Conservation (phyloP, 1,139 yeast genomes). For the Hyphopichia khmerensis region DNA sequence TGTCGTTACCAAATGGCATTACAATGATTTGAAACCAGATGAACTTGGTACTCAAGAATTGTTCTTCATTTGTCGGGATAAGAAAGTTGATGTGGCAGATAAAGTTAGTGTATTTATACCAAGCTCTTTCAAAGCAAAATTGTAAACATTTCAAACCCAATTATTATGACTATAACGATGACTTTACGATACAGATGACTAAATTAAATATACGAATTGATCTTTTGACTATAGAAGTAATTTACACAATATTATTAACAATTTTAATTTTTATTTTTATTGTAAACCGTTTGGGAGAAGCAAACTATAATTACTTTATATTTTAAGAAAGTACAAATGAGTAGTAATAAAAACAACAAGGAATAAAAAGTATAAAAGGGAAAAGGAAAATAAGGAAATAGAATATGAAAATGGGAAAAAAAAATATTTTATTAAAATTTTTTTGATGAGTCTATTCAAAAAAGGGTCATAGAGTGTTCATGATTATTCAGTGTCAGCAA, state of each 20-base stretch:
- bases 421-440: background rate
- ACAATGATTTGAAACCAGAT: background rate
- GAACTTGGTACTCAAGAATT: slow-evolving; percentile 15
- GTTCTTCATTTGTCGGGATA: slow-evolving; percentile 65
- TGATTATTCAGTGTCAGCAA: background rate
- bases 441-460: background rate
- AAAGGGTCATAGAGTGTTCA: background rate
- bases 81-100: slow-evolving; percentile 42
- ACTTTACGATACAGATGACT: background rate
- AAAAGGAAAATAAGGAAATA: background rate
- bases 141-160: background rate
- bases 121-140: background rate
- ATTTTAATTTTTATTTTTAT: too few species aligned
- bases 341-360: background rate
- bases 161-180: background rate
- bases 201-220: too few species aligned
- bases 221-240: too few species aligned
- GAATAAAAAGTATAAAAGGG: background rate
- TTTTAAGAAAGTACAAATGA: background rate
- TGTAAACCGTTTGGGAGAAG: too few species aligned
- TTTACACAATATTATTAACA: background rate
- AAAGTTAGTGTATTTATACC: slow-evolving; percentile 42
- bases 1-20: slow-evolving; percentile 37
- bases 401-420: too few species aligned
- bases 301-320: too few species aligned